Conservation (phyloP, 768 basidiomycete species). For the Auriscalpium vulgare region DNA sequence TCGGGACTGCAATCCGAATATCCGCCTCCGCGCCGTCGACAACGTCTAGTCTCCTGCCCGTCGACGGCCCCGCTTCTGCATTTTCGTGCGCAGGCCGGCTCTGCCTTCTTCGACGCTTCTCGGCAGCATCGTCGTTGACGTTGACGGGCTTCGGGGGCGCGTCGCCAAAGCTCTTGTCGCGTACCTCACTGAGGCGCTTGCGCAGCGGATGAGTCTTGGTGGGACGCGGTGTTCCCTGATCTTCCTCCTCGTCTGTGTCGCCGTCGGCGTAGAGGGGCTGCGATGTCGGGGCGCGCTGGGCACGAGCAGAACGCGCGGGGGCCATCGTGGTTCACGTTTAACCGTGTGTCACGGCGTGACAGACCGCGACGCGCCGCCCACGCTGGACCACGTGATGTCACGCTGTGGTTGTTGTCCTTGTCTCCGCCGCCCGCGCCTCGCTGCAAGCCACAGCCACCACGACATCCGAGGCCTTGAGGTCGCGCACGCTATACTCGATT, state of each 20-base stretch:
- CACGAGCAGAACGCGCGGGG: constrained; percentile 5
- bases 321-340: constrained; percentile 2
- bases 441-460: too few species aligned
- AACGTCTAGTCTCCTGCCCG: constrained; percentile 43
- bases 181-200: constrained; percentile 57
- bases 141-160: constrained; percentile 33
- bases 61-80: constrained; percentile 49
- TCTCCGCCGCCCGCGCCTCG: too few species aligned
- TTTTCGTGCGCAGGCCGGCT: constrained; percentile 50
- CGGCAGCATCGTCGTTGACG: constrained; percentile 80
- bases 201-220: constrained; percentile 5
- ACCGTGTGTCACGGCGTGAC: constrained; percentile 14
- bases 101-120: constrained; percentile 77
- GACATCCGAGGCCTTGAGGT: too few species aligned
- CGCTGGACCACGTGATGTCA: background rate
- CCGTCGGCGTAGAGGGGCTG: constrained; percentile 12
- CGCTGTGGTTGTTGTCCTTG: background rate
- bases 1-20: constrained; percentile 77
- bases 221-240: constrained; percentile 18
- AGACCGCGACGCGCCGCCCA: constrained; percentile 7
- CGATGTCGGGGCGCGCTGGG: background rate
- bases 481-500: too few species aligned
- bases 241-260: constrained; percentile 20
- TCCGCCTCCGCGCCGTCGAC: constrained; percentile 49
- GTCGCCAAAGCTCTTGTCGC: constrained; percentile 37